Conservation (phyloP, 257 asterid genomes). For the Nicotiana benthamiana region DNA sequence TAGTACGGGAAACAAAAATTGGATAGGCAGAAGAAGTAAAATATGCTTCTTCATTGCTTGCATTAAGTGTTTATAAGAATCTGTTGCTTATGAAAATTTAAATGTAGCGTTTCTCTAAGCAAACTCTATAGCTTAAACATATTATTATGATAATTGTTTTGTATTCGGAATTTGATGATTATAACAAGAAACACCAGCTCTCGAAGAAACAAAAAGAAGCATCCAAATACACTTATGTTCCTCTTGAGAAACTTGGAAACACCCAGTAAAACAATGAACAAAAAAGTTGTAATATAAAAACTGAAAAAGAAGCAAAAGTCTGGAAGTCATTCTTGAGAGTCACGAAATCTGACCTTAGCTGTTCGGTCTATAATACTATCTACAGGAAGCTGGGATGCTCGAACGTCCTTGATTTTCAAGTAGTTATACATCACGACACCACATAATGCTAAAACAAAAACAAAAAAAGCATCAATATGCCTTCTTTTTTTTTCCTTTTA, state of each 20-base stretch:
- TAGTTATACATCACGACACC: conserved; percentile 78
- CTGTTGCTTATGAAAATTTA: background rate
- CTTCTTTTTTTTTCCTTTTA: too few species aligned
- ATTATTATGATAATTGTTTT: background rate
- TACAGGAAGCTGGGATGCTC: conserved; percentile 38
- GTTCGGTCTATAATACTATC: conserved; percentile 45
- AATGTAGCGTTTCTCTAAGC: background rate
- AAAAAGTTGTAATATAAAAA: background rate
- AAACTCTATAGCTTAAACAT: background rate
- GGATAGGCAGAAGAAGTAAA: background rate
- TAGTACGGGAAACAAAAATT: background rate
- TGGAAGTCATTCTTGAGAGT: background rate
- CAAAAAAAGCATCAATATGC: background rate
- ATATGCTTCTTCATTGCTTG: background rate
- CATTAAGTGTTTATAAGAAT: background rate
- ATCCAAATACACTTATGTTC: background rate
- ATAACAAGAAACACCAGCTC: background rate
- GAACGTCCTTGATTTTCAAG: conserved; percentile 53
- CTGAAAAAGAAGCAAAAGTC: background rate
- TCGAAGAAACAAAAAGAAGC: background rate
- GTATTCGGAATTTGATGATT: background rate
- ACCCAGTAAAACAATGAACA: background rate
- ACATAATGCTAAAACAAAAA: conserved; percentile 58
- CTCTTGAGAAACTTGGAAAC: background rate
- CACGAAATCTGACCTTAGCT: conserved; percentile 32